Base-by-base conservation (phyloP, 208 protist genomes). In the Trypanosoma avium region DNA sequence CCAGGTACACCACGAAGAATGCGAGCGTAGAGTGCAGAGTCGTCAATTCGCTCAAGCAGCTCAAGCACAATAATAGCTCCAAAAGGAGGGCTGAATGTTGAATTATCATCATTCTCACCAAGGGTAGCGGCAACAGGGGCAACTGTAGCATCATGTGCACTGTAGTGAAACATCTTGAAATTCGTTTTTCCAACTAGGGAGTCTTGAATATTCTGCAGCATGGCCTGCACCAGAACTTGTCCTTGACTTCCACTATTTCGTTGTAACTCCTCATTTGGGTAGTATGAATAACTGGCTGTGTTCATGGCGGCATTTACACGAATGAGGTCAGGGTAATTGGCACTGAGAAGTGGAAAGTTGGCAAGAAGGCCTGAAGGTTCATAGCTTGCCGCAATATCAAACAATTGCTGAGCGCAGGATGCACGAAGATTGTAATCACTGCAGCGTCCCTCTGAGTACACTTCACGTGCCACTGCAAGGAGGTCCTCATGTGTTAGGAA, bases 101-200 rank as follows among this genome's bases (percentile, higher is more conserved):
- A 5, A 49, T 49, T 49, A 49, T 49, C n/a, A 49, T 49, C 21
- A 49, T 49, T 49, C 4, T 49, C 45, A 6, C 45, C 45, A 5
- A 88, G 72, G 10, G 82, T 84, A 36, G 60, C 69, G 55, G 70
- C 68, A n/a, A 86, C 22, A 29, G 69, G 70, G 3, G 52, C 60
- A 24, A 88, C 46, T 7, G 75, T 75, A 3, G 70, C 82, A 62
- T 88, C 78, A 56, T 86, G 79, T 13, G 75, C 71, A 55, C 75
- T 83, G 78, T 88, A 88, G 56, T 88, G 75, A 65, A 78, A 78
- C 49, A 88, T 48, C 68, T 78, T 85, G 59, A 66, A 86, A 22
- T 1, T 71, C 45, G 66, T 78, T 3, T 56, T 56, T 33, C 63
- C 80, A 9, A 33, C 35, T 21, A 75, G 69, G 6, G 13, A 5